These are phyloP conservation scores for Candida glaebosa DNA, from an alignment of 805 yeast genomes.

Conservation along the genomic window DNA sequence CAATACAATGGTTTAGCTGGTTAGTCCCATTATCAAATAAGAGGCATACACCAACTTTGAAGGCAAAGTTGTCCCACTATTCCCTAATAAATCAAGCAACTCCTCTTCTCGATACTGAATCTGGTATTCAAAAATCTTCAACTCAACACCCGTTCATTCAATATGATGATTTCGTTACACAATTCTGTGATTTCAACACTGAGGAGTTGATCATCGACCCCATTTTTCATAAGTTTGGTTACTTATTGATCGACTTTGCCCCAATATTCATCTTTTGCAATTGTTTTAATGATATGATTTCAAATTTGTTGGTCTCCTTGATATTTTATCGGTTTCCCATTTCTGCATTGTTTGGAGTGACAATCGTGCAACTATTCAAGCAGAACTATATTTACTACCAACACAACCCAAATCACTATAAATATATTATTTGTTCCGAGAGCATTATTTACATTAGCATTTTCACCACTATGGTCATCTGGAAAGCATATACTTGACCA, in stretches of 20 bases:
- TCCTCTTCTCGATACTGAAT: constrained; percentile 1
- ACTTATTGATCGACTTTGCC: constrained; percentile 14
- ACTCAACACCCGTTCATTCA: background rate
- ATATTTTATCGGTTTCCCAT: background rate
- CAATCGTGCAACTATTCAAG: constrained; percentile 10
- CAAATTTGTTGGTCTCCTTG: constrained; percentile 10
- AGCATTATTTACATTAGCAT: constrained; percentile 20
- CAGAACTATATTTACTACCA: constrained; percentile 6
- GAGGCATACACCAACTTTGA: background rate
- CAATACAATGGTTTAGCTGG: background rate
- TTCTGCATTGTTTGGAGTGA: constrained; percentile 10
- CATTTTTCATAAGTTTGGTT: constrained; percentile 19
- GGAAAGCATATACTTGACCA: background rate
- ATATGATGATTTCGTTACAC: constrained; percentile 1
- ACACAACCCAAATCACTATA: background rate
- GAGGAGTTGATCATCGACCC: constrained; percentile 20
- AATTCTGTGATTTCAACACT: background rate
- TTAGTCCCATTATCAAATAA: background rate
- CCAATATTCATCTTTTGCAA: constrained; percentile 9
- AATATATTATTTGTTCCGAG: constrained; percentile 10
- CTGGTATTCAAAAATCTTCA: background rate
- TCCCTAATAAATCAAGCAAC: background rate
- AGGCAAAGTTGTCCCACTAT: background rate
- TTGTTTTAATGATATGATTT: constrained; percentile 14
- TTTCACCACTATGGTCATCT: constrained; percentile 9